These are phyloP conservation scores for Stentor coeruleus DNA, from an alignment of 73 alveolate genomes.

Conservation along the genomic window DNA sequence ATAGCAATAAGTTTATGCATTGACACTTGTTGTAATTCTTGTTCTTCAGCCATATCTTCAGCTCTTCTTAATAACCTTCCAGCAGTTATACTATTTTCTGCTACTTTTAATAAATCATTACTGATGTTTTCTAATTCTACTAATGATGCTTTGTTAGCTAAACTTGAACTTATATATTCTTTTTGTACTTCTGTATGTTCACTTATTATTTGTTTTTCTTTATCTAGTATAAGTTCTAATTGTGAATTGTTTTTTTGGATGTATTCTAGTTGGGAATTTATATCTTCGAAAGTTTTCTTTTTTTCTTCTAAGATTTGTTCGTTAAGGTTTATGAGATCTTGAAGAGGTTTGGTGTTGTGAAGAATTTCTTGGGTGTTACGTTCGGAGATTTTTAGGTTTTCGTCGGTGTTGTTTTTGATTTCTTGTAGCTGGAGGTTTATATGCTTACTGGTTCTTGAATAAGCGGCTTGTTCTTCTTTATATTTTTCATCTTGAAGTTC, in stretches of 20 bases:
- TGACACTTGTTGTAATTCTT: not conserved
- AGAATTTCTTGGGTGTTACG: not conserved
- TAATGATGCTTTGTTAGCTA: not conserved
- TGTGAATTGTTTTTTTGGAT: not conserved
- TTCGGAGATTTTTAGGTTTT: not conserved
- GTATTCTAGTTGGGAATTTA: not conserved
- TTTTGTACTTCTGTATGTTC: not conserved
- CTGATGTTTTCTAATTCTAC: not conserved
- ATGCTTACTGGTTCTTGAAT: not conserved
- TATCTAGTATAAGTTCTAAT: not conserved
- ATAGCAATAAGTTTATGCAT: not conserved
- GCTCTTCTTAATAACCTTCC: not conserved
- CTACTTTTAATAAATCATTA: not conserved
- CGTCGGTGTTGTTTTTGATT: not conserved
- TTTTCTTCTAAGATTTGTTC: not conserved
- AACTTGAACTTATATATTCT: not conserved
- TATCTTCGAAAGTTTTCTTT: not conserved
- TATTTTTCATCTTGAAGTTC: not conserved
- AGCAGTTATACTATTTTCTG: not conserved
- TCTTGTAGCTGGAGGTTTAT: not conserved
- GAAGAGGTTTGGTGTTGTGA: not conserved
- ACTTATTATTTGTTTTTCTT: not conserved
- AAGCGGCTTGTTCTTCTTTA: not conserved
- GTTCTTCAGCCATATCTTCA: conserved; percentile 24
- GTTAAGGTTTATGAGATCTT: not conserved